These are phyloP conservation scores for Candida methanosorbosa DNA, from an alignment of 805 yeast genomes.

Conservation along the genomic window DNA sequence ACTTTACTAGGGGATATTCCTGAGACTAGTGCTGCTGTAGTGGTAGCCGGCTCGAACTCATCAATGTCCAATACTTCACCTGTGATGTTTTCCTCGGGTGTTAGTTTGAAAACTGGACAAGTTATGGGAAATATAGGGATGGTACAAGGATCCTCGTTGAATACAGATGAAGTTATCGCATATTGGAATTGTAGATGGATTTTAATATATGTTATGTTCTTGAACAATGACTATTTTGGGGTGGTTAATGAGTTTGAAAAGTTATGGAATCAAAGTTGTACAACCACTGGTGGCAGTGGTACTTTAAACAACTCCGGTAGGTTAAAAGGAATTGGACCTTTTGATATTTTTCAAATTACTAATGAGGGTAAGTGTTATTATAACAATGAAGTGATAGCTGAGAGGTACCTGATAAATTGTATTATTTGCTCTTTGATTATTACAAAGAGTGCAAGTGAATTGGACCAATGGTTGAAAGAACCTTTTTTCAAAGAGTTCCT, in stretches of 20 bases:
- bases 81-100: neutral
- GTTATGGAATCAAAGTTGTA: conserved; percentile 1
- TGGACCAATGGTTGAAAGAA: too few relatives aligned
- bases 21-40: neutral
- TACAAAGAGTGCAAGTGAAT: neutral
- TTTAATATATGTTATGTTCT: conserved; percentile 16
- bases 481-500: too few relatives aligned
- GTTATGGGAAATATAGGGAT: neutral
- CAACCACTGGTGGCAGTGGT: neutral
- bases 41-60: too few relatives aligned
- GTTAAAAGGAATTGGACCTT: neutral
- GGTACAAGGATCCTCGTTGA: neutral
- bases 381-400: neutral
- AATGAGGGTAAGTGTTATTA: neutral
- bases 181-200: conserved; percentile 24
- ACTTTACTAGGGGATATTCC: neutral
- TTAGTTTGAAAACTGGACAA: neutral
- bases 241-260: conserved; percentile 14
- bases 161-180: conserved; percentile 12
- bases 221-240: conserved; percentile 12
- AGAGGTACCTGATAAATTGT: neutral
- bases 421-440: neutral
- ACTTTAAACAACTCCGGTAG: neutral
- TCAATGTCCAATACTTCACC: too few relatives aligned
- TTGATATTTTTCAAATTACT: neutral